Evolutionary conservation across 2,329 filamentous ascomycete genomes (phyloP).

Genomic region (Triangularia setosa): DNA sequence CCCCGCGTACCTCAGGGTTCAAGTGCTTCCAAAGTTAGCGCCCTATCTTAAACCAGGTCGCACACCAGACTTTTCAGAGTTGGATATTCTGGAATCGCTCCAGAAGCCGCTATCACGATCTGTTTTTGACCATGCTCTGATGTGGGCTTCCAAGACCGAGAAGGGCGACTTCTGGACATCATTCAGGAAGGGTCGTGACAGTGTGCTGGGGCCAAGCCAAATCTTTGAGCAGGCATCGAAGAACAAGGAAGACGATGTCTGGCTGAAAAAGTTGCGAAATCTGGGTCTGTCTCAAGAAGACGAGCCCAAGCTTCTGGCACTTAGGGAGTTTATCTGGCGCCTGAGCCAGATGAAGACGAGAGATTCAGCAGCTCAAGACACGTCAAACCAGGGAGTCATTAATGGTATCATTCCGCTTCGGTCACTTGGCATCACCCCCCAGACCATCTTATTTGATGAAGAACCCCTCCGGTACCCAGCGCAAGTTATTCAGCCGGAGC

Average conservation of each 20-base stretch:
- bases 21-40: constrained; percentile 73
- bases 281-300: constrained; percentile 79
- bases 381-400: constrained; percentile 41
- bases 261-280: constrained; percentile 80
- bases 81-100: constrained; percentile 72
- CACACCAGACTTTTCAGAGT: constrained; percentile 63
- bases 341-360: constrained; percentile 68
- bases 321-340: constrained; percentile 89
- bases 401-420: constrained; percentile 72
- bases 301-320: constrained; percentile 79
- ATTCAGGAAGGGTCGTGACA: constrained; percentile 60
- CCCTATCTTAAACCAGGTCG: constrained; percentile 77
- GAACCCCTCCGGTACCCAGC: constrained; percentile 48
- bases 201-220: constrained; percentile 61
- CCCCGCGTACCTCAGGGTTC: constrained; percentile 75
- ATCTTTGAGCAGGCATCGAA: constrained; percentile 62
- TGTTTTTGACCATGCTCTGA: constrained; percentile 79
- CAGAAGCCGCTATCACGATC: constrained; percentile 76
- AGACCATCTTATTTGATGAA: constrained; percentile 91
- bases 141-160: constrained; percentile 80
- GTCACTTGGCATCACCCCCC: constrained; percentile 71
- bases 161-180: constrained; percentile 85
- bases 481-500: constrained; percentile 32
- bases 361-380: constrained; percentile 33
- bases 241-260: constrained; percentile 91